Base-by-base conservation (phyloP, 306 rosid genomes). In the Datisca glomerata region DNA sequence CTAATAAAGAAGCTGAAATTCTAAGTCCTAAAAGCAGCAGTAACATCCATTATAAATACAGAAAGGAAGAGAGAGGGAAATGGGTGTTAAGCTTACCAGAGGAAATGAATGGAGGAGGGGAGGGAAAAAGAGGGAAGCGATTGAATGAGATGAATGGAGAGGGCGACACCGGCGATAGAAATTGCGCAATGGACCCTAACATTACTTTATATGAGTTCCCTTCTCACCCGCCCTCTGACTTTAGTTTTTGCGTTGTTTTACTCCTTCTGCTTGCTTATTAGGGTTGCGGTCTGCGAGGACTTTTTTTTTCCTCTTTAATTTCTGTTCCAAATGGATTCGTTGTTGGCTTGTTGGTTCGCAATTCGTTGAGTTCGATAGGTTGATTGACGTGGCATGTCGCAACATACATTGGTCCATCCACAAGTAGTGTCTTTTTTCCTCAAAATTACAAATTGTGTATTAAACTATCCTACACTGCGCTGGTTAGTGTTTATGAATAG, bases 51-150 rank as follows among this genome's bases (percentile, higher is more conserved):
- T n/a, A n/a, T n/a, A n/a, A n/a, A n/a, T n/a, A 55, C 18, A 24
- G 16, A 24, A 8, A 43, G 13, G 32, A 25, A 40, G 15, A 28
- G 14, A 37, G 32, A 33, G 13, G 14, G 38, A 34, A 49, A 21
- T 7, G 39, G 47, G 50, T 2, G 38, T 24, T 27, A 52, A 29
- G 43, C 65, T 67, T 43, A 86, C 96, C 81, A 25, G 63, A 40
- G 28, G 70, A 15, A 16, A 47, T 45, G 28, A 25, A 41, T 40
- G 74, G 48, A 0, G 63, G 34, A 19, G 61, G 17, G 4, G 61
- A 21, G 4, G 55, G 45, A 51, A 66, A 61, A 47, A 29, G 74
- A 50, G 85, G 71, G 60, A 75, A 52, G 31, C 85, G 84, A 70
- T 43, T 59, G 72, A 78, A 54, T 51, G 71, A 63, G 43, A 59